These are phyloP conservation scores for Termitomyces sp. DNA, from an alignment of 768 basidiomycete species.

Conservation along the genomic window DNA sequence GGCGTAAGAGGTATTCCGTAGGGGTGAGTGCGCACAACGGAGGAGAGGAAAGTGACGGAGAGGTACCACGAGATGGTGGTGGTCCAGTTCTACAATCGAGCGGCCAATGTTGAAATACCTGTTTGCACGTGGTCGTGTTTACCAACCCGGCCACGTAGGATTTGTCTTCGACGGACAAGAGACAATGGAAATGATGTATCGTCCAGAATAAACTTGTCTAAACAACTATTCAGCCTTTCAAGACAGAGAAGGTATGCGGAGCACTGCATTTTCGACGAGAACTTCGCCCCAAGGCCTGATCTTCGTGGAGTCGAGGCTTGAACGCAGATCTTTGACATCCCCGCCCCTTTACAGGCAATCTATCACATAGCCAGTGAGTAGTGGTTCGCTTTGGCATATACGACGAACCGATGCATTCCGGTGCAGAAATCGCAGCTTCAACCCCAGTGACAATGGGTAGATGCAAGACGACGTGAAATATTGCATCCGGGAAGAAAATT, in stretches of 20 bases:
- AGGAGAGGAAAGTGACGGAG: not conserved
- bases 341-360: not conserved
- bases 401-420: not conserved
- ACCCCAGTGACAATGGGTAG: not conserved
- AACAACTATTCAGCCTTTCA: not conserved
- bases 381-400: not conserved
- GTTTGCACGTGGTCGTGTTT: not conserved
- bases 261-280: not conserved
- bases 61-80: not conserved
- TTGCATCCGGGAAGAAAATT: not conserved
- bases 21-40: not conserved
- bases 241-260: not conserved
- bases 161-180: not conserved
- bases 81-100: not conserved
- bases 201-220: not conserved
- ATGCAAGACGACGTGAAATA: not conserved
- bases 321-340: not conserved
- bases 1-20: not conserved
- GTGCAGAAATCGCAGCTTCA: not conserved
- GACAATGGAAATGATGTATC: not conserved
- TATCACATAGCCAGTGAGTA: not conserved
- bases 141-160: not conserved
- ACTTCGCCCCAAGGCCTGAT: not conserved
- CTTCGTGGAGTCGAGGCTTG: not conserved
- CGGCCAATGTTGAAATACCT: not conserved